phyloP scores from a whole-genome alignment of 2,329 filamentous ascomycete species.

The Paraphoma chrysanthemicola region DNA sequence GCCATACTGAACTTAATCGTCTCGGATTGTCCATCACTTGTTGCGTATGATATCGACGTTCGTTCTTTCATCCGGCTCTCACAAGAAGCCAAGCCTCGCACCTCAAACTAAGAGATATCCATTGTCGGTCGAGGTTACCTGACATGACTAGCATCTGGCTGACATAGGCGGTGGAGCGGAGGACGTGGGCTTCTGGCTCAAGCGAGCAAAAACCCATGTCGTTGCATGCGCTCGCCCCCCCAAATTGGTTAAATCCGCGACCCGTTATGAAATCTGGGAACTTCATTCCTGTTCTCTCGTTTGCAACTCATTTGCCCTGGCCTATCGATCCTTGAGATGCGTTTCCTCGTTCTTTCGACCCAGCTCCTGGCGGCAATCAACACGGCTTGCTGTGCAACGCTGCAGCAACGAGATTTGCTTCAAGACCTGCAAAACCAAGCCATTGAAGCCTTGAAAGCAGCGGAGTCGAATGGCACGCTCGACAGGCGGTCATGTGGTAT shows the following conservation, averaged over 20 bases:
- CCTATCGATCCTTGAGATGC: neutral
- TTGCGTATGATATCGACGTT: too few species aligned
- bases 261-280: too few species aligned
- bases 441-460: slow-evolving; percentile 12
- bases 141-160: neutral
- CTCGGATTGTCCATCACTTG: too few species aligned
- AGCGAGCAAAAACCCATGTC: neutral
- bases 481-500: slow-evolving; percentile 10
- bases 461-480: slow-evolving; percentile 8
- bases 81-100: too few species aligned
- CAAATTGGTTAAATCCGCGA: neutral
- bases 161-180: neutral
- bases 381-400: slow-evolving; percentile 7
- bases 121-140: neutral
- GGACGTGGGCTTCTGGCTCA: neutral
- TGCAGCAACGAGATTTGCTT: slow-evolving; percentile 13
- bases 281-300: too few species aligned
- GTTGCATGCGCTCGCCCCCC: neutral
- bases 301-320: too few species aligned
- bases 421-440: slow-evolving; percentile 20
- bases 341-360: neutral
- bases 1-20: too few species aligned
- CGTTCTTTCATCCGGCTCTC: too few species aligned
- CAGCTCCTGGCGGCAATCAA: slow-evolving; percentile 12
- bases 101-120: neutral